Evolutionary conservation across 2,329 filamentous ascomycete genomes (phyloP).

Genomic region (Thelonectria discophora): DNA sequence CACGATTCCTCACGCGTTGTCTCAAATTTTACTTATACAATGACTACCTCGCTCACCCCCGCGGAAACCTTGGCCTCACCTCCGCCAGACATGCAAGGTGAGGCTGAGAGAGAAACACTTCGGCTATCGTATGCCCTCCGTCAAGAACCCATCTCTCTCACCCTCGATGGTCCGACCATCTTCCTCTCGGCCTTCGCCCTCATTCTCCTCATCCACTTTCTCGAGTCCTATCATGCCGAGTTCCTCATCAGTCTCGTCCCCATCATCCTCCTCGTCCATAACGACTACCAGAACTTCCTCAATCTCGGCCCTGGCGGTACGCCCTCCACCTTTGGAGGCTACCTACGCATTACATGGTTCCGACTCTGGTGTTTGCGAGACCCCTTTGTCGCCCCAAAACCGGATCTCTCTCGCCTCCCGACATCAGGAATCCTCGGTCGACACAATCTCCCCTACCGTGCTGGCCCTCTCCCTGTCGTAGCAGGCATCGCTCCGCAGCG

Average conservation of each 20-base stretch:
- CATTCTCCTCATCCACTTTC: conserved; percentile 61
- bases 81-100: conserved; percentile 32
- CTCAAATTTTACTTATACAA: conserved; percentile 21
- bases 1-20: not conserved
- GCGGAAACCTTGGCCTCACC: conserved; percentile 38
- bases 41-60: conserved; percentile 43
- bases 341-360: conserved; percentile 76
- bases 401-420: conserved; percentile 62
- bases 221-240: conserved; percentile 59
- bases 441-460: conserved; percentile 65
- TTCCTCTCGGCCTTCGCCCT: conserved; percentile 56
- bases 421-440: conserved; percentile 65
- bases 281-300: conserved; percentile 80
- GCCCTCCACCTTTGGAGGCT: conserved; percentile 76
- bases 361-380: conserved; percentile 76
- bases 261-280: conserved; percentile 62
- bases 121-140: conserved; percentile 41
- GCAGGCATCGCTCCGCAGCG: conserved; percentile 84
- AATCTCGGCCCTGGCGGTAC: conserved; percentile 83
- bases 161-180: conserved; percentile 60
- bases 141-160: conserved; percentile 62
- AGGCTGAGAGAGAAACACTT: conserved; percentile 35
- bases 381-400: conserved; percentile 68
- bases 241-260: conserved; percentile 61
- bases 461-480: conserved; percentile 71